Evolutionary conservation across 768 basidiomycete genomes (phyloP).

Genomic region (Leccinum barrowsii): DNA sequence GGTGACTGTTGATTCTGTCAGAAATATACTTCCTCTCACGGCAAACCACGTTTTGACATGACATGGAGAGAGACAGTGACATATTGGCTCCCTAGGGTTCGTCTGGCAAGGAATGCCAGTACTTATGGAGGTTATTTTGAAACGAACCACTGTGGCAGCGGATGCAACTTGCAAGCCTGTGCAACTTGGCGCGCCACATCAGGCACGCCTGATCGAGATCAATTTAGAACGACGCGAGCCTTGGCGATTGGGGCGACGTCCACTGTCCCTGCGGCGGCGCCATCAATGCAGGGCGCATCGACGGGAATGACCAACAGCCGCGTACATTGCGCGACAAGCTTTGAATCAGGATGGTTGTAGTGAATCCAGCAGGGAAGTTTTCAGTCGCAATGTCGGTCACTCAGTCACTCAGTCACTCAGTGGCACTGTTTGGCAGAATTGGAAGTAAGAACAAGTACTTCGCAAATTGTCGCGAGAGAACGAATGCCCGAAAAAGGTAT

Average conservation of each 20-base stretch:
- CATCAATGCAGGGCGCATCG: not conserved
- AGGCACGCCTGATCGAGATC: slow-evolving; percentile 10
- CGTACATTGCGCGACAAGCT: not conserved
- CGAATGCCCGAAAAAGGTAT: slow-evolving; percentile 1
- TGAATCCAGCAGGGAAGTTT: not conserved
- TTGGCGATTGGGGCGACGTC: not conserved
- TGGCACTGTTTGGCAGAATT: not conserved
- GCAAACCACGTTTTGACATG: not conserved
- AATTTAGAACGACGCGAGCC: slow-evolving; percentile 8
- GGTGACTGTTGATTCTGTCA: slow-evolving; percentile 4
- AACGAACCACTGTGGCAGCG: slow-evolving; percentile 14
- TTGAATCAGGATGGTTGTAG: not conserved
- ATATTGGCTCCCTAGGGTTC: not conserved
- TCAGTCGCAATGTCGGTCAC: not conserved
- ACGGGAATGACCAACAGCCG: not conserved
- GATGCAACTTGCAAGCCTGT: not conserved
- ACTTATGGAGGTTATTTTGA: not conserved
- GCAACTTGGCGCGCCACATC: slow-evolving; percentile 1
- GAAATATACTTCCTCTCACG: not conserved
- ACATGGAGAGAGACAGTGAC: not conserved
- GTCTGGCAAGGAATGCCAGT: not conserved
- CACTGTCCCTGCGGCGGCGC: not conserved
- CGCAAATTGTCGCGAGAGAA: not conserved
- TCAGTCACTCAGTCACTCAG: no score
- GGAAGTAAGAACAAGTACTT: not conserved